These are phyloP conservation scores for Aspergillus sp. DNA, from an alignment of 2,329 filamentous ascomycete species.

Conservation along the genomic window DNA sequence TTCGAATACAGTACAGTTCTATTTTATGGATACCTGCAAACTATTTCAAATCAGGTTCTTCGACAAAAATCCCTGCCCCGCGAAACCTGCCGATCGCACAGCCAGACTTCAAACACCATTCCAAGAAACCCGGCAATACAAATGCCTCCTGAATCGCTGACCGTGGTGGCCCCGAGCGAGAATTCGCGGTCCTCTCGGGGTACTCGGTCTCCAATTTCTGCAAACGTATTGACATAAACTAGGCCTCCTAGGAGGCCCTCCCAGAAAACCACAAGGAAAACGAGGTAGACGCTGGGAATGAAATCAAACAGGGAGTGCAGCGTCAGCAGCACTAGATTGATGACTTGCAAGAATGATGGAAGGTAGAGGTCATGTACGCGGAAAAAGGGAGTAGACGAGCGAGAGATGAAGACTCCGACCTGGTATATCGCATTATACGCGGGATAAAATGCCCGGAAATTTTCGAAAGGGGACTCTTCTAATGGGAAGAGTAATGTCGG, in stretches of 20 bases:
- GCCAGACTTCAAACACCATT: conserved; percentile 75
- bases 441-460: conserved; percentile 87
- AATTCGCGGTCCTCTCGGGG: conserved; percentile 80
- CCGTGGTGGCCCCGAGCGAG: conserved; percentile 82
- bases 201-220: conserved; percentile 85
- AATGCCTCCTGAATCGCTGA: conserved; percentile 89
- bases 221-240: conserved; percentile 96
- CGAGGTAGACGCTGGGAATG: conserved; percentile 79
- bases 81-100: conserved; percentile 83
- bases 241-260: conserved; percentile 86
- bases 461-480: conserved; percentile 69
- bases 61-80: conserved; percentile 75
- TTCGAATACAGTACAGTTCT: not conserved
- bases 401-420: conserved; percentile 89
- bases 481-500: conserved; percentile 89
- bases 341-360: conserved; percentile 77
- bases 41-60: conserved; percentile 33
- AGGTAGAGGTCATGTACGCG: conserved; percentile 78
- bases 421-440: conserved; percentile 96
- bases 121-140: conserved; percentile 83
- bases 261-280: conserved; percentile 88
- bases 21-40: not conserved
- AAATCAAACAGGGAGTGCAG: conserved; percentile 77
- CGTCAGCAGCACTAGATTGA: conserved; percentile 72
- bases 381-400: conserved; percentile 84